Percentiles rank a stretch among this genome's conserved stretches.
phyloP scores from a whole-genome alignment of 352 stramenopile genomes.

The Aphanomyces astaci region DNA sequence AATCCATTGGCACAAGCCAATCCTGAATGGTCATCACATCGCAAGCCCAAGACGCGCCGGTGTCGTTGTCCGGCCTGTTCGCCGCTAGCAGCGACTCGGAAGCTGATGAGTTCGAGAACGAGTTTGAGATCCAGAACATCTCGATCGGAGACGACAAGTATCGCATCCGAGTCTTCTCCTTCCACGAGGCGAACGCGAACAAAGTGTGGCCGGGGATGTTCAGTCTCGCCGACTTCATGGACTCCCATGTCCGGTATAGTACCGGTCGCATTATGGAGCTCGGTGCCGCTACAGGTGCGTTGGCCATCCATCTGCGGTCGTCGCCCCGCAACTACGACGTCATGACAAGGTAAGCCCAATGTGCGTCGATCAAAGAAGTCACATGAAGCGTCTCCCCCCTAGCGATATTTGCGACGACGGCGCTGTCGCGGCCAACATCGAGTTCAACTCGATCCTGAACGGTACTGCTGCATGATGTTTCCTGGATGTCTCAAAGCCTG shows the following conservation, averaged over 20 bases:
- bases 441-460: slow-evolving; percentile 10
- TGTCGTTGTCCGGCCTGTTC: slow-evolving; percentile 1
- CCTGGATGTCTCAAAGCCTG: neutral
- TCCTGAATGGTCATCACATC: neutral
- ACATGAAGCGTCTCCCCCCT: too few relatives aligned
- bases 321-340: neutral
- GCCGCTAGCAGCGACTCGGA: slow-evolving; percentile 5
- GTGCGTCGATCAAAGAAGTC: too few relatives aligned
- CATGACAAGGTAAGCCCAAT: slow-evolving; percentile 15
- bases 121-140: slow-evolving; percentile 10
- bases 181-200: slow-evolving; percentile 14
- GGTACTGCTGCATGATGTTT: neutral
- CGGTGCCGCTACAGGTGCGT: neutral
- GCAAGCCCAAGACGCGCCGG: neutral
- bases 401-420: slow-evolving; percentile 12
- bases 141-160: slow-evolving; percentile 1
- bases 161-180: neutral
- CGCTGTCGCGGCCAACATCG: slow-evolving; percentile 10
- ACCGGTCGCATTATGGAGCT: neutral
- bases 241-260: neutral
- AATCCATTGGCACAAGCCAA: neutral
- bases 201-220: slow-evolving; percentile 14
- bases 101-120: slow-evolving; percentile 5
- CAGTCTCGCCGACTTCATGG: slow-evolving; percentile 7
- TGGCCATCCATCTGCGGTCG: neutral